A percentile compares a stretch with the other conserved stretches of the same genome.
phyloP scores from a whole-genome alignment of 192 early-diverging fungal genomes.

The Coemansia sp. region DNA sequence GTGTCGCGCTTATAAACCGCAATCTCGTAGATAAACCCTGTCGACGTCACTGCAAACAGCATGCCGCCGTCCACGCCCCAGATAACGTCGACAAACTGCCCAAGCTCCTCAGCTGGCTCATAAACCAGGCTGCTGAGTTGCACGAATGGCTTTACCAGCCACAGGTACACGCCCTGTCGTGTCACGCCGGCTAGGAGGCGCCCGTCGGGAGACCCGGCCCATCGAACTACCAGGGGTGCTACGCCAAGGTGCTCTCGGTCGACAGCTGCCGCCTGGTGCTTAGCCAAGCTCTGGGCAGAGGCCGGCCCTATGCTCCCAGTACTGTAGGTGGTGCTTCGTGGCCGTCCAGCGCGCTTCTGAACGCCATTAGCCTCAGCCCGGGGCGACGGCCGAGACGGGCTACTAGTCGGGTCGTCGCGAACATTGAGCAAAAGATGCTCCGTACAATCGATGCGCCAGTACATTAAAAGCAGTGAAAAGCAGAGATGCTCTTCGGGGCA shows the following conservation, averaged over 20 bases:
- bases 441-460: slow-evolving; percentile 48
- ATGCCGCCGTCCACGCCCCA: slow-evolving; percentile 25
- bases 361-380: neutral
- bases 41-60: slow-evolving; percentile 32
- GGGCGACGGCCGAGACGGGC: neutral
- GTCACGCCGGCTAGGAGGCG: slow-evolving; percentile 33
- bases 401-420: slow-evolving; percentile 5
- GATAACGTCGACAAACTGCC: slow-evolving; percentile 35
- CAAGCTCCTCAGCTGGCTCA: slow-evolving; percentile 27
- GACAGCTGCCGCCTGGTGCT: neutral
- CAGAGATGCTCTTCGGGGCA: no score
- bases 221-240: slow-evolving; percentile 12
- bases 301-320: slow-evolving; percentile 1
- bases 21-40: slow-evolving; percentile 37
- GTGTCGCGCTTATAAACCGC: slow-evolving; percentile 22
- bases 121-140: slow-evolving; percentile 40
- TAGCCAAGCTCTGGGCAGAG: neutral
- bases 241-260: neutral
- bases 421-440: slow-evolving; percentile 41
- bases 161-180: slow-evolving; percentile 34
- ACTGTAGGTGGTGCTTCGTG: slow-evolving; percentile 42
- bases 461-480: slow-evolving; percentile 29
- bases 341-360: slow-evolving; percentile 8
- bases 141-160: slow-evolving; percentile 43
- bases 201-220: slow-evolving; percentile 30